These are phyloP conservation scores for Dalechampia spathulata DNA, from an alignment of 441 rosid genomes.

Conservation along the genomic window DNA sequence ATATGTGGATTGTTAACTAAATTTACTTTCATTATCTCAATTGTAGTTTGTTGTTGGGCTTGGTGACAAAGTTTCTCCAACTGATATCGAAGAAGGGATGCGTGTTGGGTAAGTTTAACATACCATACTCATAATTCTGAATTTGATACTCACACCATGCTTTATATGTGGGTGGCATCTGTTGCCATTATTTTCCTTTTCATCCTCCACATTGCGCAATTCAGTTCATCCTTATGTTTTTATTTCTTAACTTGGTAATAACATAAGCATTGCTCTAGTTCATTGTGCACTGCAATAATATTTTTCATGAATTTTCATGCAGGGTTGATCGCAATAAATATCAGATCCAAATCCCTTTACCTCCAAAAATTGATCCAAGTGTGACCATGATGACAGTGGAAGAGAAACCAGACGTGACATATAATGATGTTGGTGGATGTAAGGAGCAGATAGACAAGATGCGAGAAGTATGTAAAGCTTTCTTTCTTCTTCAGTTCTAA, in stretches of 20 bases:
- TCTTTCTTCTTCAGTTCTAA: not conserved
- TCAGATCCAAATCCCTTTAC: conserved; percentile 96
- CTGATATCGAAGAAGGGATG: conserved; percentile 99
- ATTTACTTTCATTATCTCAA: not conserved
- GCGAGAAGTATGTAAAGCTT: conserved; percentile 62
- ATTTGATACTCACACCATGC: too few species aligned
- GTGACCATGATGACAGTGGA: conserved; percentile 99
- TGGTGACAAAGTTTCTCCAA: conserved; percentile 97
- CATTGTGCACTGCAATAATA: too few species aligned
- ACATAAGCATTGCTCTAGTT: too few species aligned
- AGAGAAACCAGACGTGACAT: conserved; percentile 97
- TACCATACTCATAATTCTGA: not conserved
- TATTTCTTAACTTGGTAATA: too few species aligned
- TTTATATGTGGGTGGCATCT: not conserved
- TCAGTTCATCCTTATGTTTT: too few species aligned
- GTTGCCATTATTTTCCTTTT: not conserved
- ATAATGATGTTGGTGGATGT: conserved; percentile 98
- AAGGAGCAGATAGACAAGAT: conserved; percentile 97
- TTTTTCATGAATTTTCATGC: conserved; percentile 14
- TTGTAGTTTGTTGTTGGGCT: conserved; percentile 38
- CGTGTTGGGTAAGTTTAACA: conserved; percentile 17
- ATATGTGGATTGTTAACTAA: not conserved
- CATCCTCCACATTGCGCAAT: not conserved
- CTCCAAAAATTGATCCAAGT: conserved; percentile 98
- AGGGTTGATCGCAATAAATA: conserved; percentile 96